phyloP scores from a whole-genome alignment of 2,329 filamentous ascomycete genomes.

The Exophiala alcalophila region DNA sequence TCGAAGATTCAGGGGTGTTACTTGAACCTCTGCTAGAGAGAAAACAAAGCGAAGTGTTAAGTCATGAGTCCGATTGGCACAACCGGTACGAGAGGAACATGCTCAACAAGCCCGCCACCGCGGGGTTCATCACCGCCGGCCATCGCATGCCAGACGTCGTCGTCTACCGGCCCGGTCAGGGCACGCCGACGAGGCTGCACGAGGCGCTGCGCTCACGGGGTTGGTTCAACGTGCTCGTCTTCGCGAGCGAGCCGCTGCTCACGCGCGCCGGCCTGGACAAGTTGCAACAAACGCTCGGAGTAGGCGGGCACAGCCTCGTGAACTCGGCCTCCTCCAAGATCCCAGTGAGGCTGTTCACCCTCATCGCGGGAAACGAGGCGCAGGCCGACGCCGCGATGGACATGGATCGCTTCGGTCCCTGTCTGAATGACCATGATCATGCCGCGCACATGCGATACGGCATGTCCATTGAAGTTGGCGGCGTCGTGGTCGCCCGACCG shows the following conservation, averaged over 20 bases:
- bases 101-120: constrained; percentile 1
- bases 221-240: constrained; percentile 2
- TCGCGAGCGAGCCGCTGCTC: constrained; percentile 3
- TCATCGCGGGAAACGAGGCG: constrained; percentile 1
- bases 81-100: constrained; percentile 1
- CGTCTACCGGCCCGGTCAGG: background rate
- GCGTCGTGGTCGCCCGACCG: constrained; percentile 1
- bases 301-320: background rate
- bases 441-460: constrained; percentile 2
- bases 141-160: background rate
- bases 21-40: no score
- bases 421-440: background rate
- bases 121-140: background rate
- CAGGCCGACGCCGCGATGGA: constrained; percentile 1
- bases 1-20: no score
- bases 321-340: background rate
- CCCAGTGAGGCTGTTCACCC: background rate
- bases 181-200: constrained; percentile 1
- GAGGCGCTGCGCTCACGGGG: constrained; percentile 1
- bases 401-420: background rate
- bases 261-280: background rate
- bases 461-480: background rate
- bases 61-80: no score
- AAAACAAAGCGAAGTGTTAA: no score
- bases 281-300: background rate